Evolutionary conservation across 371 early-diverging fungal species (phyloP).

Genomic region (Mortierella sp.): DNA sequence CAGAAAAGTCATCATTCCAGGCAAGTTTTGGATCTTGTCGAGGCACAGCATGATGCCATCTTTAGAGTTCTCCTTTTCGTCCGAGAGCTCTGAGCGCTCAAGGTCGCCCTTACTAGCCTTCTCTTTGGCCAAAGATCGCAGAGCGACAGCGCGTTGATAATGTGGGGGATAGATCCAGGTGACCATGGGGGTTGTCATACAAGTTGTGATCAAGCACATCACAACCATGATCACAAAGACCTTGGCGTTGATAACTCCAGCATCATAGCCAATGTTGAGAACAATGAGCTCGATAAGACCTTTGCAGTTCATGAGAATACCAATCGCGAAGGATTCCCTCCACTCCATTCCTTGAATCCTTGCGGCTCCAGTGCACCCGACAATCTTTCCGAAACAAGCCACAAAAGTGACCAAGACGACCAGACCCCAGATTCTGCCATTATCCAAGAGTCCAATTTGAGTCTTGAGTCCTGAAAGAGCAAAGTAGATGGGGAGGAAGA

Average conservation of each 20-base stretch:
- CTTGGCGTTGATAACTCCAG: slow-evolving; percentile 82
- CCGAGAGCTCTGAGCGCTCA: slow-evolving; percentile 10
- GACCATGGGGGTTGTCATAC: slow-evolving; percentile 83
- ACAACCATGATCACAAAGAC: slow-evolving; percentile 92
- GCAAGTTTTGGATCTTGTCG: slow-evolving; percentile 76
- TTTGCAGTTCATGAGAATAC: slow-evolving; percentile 96
- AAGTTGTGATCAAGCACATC: slow-evolving; percentile 83
- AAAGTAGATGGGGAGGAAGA: slow-evolving; percentile 94
- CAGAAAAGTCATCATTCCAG: slow-evolving; percentile 79
- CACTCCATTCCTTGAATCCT: slow-evolving; percentile 74
- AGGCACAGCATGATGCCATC: slow-evolving; percentile 70
- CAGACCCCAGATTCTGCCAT: slow-evolving; percentile 82
- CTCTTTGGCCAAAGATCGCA: slow-evolving; percentile 29
- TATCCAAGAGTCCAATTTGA: slow-evolving; percentile 80
- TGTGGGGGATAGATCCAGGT: slow-evolving; percentile 71
- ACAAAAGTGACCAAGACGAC: slow-evolving; percentile 80
- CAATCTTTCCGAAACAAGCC: slow-evolving; percentile 90
- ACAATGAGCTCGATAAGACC: slow-evolving; percentile 95
- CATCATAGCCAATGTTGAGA: slow-evolving; percentile 90
- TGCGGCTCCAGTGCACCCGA: slow-evolving; percentile 85
- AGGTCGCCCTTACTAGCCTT: slow-evolving; percentile 21
- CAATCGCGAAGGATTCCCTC: slow-evolving; percentile 90
- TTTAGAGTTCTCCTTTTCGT: slow-evolving; percentile 6
- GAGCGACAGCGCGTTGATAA: slow-evolving; percentile 60
- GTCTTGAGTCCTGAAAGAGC: slow-evolving; percentile 93